These are phyloP conservation scores for Ramaria rubella DNA, from an alignment of 768 basidiomycete genomes.

Conservation along the genomic window DNA sequence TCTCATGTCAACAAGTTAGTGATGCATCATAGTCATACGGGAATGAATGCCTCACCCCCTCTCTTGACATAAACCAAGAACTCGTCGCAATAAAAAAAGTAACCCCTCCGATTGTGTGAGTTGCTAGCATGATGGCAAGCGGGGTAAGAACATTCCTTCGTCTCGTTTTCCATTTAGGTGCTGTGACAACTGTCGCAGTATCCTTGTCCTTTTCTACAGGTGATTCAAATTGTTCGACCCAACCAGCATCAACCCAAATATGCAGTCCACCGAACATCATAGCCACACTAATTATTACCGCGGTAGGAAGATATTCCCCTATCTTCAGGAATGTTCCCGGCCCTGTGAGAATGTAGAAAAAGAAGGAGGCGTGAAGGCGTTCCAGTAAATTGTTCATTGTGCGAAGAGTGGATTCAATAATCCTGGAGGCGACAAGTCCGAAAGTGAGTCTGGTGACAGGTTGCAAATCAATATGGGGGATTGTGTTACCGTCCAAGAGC, in stretches of 20 bases:
- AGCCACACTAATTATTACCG: slow-evolving; percentile 73
- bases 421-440: slow-evolving; percentile 34
- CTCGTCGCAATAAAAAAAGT: slow-evolving; percentile 45
- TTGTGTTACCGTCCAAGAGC: slow-evolving; percentile 72
- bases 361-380: slow-evolving; percentile 94
- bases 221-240: slow-evolving; percentile 26
- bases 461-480: neutral
- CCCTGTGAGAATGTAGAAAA: slow-evolving; percentile 81
- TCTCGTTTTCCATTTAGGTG: slow-evolving; percentile 38
- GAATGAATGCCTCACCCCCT: neutral
- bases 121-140: slow-evolving; percentile 46
- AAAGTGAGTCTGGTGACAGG: slow-evolving; percentile 7
- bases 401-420: slow-evolving; percentile 81
- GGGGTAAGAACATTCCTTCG: slow-evolving; percentile 49
- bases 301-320: slow-evolving; percentile 84
- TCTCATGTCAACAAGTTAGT: neutral
- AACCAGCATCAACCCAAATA: slow-evolving; percentile 63
- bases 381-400: slow-evolving; percentile 93
- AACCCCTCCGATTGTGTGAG: slow-evolving; percentile 48
- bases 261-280: slow-evolving; percentile 81
- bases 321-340: slow-evolving; percentile 77
- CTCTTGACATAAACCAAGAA: slow-evolving; percentile 34
- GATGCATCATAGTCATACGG: neutral
- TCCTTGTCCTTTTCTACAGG: neutral
- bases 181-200: slow-evolving; percentile 4